Conservation (phyloP, 2,329 filamentous ascomycete genomes). For the Salinomyces thailandicus region DNA sequence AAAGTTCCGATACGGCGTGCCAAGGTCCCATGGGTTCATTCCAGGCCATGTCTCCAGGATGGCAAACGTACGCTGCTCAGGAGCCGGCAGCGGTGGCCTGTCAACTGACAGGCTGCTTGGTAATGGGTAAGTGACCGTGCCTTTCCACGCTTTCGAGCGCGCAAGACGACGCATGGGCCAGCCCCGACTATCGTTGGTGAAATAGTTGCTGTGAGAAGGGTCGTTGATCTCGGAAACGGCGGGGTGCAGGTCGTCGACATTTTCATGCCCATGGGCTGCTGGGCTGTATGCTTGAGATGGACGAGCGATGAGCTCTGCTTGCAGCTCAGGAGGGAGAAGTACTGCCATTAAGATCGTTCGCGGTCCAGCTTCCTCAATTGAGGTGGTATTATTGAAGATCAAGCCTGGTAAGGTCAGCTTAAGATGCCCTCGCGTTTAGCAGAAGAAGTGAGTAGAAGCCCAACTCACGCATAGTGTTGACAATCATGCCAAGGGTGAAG, state of each 20-base stretch:
- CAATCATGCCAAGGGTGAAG: conserved; percentile 70
- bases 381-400: conserved; percentile 56
- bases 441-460: too few species aligned
- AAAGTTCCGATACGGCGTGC: conserved; percentile 55
- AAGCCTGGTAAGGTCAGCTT: neutral
- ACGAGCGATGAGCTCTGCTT: conserved; percentile 5
- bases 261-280: neutral
- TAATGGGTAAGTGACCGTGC: conserved; percentile 51
- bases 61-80: conserved; percentile 55
- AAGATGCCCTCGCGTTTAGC: too few species aligned
- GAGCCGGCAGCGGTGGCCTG: conserved; percentile 25
- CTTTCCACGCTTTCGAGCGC: conserved; percentile 21
- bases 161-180: conserved; percentile 7
- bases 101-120: conserved; percentile 13
- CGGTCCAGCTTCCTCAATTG: conserved; percentile 53
- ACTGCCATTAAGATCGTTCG: conserved; percentile 64
- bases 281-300: neutral
- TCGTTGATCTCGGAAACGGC: conserved; percentile 27
- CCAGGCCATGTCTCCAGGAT: conserved; percentile 62
- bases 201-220: conserved; percentile 22
- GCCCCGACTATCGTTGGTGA: conserved; percentile 14
- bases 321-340: conserved; percentile 45
- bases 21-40: conserved; percentile 80
- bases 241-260: conserved; percentile 16
- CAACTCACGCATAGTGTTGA: conserved; percentile 55